A percentile compares a stretch with the other conserved stretches of the same genome.
These are phyloP conservation scores for Lolium rigidum DNA, from an alignment of 176 grass and related monocot genomes.

Conservation along the genomic window DNA sequence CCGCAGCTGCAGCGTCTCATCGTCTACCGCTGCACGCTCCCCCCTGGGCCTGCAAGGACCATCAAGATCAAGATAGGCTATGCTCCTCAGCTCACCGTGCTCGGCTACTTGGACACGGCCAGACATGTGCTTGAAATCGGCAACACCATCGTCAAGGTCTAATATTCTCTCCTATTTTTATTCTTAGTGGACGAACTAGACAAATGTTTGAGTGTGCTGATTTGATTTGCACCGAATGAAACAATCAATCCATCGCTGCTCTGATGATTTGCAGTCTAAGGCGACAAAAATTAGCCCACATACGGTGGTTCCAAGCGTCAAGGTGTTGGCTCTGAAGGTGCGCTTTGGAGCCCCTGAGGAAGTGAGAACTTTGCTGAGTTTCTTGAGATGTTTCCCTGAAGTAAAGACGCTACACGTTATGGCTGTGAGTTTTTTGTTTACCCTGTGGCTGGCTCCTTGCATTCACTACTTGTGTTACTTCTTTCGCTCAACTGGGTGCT, in stretches of 20 bases:
- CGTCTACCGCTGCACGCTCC: background rate
- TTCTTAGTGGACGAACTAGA: background rate
- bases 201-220: background rate
- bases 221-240: background rate
- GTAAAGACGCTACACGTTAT: slow-evolving; percentile 36
- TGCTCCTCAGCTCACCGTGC: background rate
- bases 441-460: background rate
- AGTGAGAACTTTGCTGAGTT: slow-evolving; percentile 8
- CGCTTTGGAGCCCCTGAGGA: background rate
- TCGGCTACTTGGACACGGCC: slow-evolving; percentile 9
- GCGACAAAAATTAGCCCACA: slow-evolving; percentile 9
- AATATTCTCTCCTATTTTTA: background rate
- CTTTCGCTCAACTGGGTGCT: background rate
- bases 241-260: background rate
- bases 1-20: slow-evolving; percentile 4
- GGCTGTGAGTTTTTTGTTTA: background rate
- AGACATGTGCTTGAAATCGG: background rate
- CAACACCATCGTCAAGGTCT: slow-evolving; percentile 12
- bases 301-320: slow-evolving; percentile 30
- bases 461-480: background rate
- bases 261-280: slow-evolving; percentile 16
- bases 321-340: slow-evolving; percentile 20
- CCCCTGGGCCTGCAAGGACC: background rate
- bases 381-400: slow-evolving; percentile 46
- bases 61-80: slow-evolving; percentile 1